Evolutionary conservation across 2,329 filamentous ascomycete species (phyloP).

Genomic region (Gnomoniopsis sp.): DNA sequence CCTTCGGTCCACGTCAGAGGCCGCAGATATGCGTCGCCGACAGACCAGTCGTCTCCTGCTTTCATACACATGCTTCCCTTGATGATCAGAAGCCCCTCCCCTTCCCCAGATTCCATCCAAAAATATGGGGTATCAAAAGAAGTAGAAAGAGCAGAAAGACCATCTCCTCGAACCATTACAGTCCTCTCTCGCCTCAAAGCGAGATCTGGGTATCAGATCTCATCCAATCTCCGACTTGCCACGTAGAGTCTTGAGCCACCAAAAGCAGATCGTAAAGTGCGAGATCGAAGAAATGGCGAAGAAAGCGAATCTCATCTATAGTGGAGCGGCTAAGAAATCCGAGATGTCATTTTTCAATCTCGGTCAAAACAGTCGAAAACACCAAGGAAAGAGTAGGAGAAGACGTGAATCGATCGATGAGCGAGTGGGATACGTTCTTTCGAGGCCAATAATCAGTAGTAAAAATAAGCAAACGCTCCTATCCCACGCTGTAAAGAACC

Average conservation of each 20-base stretch:
- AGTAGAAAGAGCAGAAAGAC: neutral
- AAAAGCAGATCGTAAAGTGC: neutral
- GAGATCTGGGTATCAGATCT: neutral
- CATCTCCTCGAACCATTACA: neutral
- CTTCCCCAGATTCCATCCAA: neutral
- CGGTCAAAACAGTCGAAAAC: neutral
- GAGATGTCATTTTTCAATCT: neutral
- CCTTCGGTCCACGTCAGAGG: neutral
- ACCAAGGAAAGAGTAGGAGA: neutral
- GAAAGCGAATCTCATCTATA: neutral
- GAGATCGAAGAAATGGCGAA: neutral
- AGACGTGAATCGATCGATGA: neutral
- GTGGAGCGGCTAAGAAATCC: neutral
- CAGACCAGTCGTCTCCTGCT: no score
- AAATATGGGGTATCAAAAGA: neutral
- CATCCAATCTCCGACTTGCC: neutral
- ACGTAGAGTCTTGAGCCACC: neutral
- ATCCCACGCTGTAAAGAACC: conserved; percentile 1
- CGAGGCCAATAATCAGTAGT: neutral
- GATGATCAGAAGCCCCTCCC: neutral
- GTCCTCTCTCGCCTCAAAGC: neutral
- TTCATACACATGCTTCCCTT: neutral
- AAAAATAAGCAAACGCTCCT: conserved; percentile 1
- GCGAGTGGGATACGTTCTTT: neutral
- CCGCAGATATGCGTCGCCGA: no score